These are phyloP conservation scores for Pelargonium nanum DNA, from an alignment of 345 rosid species.

Conservation along the genomic window DNA sequence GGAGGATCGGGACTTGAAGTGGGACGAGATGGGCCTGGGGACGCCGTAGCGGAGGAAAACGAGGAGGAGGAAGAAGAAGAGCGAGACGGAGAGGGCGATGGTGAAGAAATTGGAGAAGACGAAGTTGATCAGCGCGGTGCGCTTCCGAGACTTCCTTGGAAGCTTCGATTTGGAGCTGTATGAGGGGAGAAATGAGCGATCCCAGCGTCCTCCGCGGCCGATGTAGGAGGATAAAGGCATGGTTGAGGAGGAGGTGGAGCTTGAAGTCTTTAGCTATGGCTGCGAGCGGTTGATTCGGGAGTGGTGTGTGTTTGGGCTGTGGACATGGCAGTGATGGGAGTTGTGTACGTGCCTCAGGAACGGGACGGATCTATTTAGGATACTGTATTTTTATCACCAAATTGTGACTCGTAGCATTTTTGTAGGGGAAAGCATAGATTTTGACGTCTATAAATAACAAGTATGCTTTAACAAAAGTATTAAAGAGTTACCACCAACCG, in stretches of 20 bases:
- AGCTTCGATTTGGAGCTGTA: constrained; percentile 43
- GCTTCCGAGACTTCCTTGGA: constrained; percentile 56
- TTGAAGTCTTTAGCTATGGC: not conserved
- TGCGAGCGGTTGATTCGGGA: too few relatives aligned
- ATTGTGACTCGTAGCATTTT: too few relatives aligned
- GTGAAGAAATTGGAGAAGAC: constrained; percentile 63
- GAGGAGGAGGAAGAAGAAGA: constrained; percentile 59
- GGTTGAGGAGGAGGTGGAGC: not conserved
- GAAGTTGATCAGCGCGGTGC: constrained; percentile 52
- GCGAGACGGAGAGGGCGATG: constrained; percentile 52
- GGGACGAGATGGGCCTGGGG: constrained; percentile 61
- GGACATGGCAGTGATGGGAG: too few relatives aligned
- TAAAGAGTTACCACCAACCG: too few relatives aligned
- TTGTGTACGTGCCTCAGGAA: too few relatives aligned
- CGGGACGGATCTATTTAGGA: too few relatives aligned
- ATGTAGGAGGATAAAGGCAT: constrained; percentile 77
- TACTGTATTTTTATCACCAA: too few relatives aligned
- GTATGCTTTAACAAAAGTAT: too few relatives aligned
- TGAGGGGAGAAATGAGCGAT: constrained; percentile 40
- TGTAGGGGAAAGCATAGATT: too few relatives aligned
- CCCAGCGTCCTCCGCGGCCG: constrained; percentile 55
- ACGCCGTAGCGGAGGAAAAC: constrained; percentile 64
- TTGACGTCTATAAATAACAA: too few relatives aligned
- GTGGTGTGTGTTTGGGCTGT: too few relatives aligned
- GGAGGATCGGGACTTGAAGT: constrained; percentile 26